Evolutionary conservation across 495 filamentous ascomycete species (phyloP), one percentile per base, ranked within the genome.

Genomic region (Cetradonia linearis): DNA sequence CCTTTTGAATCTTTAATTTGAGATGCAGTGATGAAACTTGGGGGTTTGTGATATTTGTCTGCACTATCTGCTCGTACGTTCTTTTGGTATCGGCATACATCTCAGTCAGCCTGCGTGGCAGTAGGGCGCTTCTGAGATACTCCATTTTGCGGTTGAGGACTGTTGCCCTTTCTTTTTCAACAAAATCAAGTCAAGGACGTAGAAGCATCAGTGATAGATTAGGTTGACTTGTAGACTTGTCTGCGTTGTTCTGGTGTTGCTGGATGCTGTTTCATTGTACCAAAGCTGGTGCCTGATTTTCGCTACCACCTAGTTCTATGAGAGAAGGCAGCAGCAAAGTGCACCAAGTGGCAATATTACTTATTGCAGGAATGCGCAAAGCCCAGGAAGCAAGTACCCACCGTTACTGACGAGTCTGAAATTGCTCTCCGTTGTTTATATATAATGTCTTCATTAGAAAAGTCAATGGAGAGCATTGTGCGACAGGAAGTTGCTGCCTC

Each of bases 1-100:
- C 78, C 47, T 78, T 74, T 59, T 81, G 78, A 36, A 76, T 83
- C 56, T 79, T 75, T 63, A 82, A 80, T 61, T 78, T 81, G 34
- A 76, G 75, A 59, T 85, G 77, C 28, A 85, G 70, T 25, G 74
- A 72, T 23, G 77, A 72, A 6, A 84, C 71, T 59, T 84, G 78
- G 2, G 79, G 78, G 37, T 77, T 74, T 20, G 78, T 76, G 48
- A 60, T 61, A 74, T 78, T 65, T 74, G 77, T 64, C 82, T 86
- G 36, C 79, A 80, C 8, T 84, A 83, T 23, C 86, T 87, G 59
- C 69, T 91, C 87, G 71, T 86, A 91, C 16, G 87, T 90, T 55
- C 84, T 86, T 69, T 96, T 96, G 50, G 89, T 92, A 73, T 96
- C 89, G 65, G 89, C 87, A 72, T 95, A 96, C 66, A 95, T 81